phyloP scores from a whole-genome alignment of 306 rosid genomes.

The Quercus rubra region DNA sequence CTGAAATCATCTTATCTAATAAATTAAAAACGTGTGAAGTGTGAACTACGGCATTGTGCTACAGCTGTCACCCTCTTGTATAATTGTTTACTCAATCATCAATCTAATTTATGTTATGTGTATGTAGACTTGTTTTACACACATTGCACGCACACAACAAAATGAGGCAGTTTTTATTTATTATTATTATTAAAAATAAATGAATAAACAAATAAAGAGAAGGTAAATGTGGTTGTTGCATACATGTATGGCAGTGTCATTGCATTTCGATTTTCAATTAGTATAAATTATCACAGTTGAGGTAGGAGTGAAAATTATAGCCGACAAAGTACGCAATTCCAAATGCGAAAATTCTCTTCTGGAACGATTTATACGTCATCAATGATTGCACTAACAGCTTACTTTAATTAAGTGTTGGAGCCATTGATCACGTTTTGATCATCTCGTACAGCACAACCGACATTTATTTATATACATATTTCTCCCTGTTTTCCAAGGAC shows the following conservation, averaged over 20 bases:
- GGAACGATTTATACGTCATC: slow-evolving; percentile 23
- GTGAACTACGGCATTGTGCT: slow-evolving; percentile 5
- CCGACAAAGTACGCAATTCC: slow-evolving; percentile 6
- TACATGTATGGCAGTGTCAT: neutral
- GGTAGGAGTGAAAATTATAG: slow-evolving; percentile 2
- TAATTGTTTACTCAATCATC: neutral
- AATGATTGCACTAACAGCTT: slow-evolving; percentile 2
- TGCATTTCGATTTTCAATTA: neutral
- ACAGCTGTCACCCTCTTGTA: neutral
- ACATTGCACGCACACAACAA: neutral
- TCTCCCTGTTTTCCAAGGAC: neutral
- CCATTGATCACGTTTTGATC: neutral
- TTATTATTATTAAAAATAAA: neutral
- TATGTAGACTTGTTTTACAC: neutral
- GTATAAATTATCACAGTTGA: neutral
- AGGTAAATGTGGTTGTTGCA: neutral
- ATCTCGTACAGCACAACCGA: neutral
- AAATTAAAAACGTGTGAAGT: neutral
- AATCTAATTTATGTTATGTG: neutral
- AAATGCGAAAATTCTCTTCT: slow-evolving; percentile 10
- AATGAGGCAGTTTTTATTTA: neutral
- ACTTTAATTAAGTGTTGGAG: neutral
- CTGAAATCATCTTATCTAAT: slow-evolving; percentile 7
- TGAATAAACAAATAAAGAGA: no score
- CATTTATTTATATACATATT: neutral